A percentile compares a stretch with the other conserved stretches of the same genome.
Conservation (phyloP, 2,329 filamentous ascomycete genomes). For the Mycogone perniciosa region DNA sequence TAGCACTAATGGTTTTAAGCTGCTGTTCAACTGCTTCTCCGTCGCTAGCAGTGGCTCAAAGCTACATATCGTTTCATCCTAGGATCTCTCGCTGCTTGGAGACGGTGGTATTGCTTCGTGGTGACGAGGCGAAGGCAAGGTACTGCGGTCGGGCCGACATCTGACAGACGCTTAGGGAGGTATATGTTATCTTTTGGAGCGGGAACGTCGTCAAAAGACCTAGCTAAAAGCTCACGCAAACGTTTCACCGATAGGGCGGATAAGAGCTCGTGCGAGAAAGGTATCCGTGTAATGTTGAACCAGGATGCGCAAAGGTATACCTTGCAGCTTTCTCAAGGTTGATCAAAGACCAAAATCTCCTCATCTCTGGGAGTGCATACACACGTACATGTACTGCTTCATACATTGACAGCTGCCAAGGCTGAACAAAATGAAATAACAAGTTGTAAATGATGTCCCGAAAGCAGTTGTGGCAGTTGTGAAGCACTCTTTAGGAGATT, state of each 20-base stretch:
- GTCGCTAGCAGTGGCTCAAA: background rate
- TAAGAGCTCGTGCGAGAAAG: background rate
- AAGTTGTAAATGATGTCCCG: too few species aligned
- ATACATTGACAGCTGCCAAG: too few species aligned
- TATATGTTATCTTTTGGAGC: background rate
- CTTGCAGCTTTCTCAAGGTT: background rate
- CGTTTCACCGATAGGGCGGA: background rate
- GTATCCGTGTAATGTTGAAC: background rate
- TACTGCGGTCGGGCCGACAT: background rate
- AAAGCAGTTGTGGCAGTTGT: too few species aligned
- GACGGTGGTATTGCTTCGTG: background rate
- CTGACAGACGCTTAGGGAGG: background rate
- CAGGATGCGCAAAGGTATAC: background rate
- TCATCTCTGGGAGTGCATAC: background rate
- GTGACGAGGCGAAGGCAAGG: background rate
- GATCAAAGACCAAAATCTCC: background rate
- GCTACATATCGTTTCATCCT: background rate
- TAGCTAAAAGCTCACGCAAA: background rate
- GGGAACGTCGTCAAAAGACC: background rate
- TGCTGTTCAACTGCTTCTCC: background rate
- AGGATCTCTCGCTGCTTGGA: background rate
- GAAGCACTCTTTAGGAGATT: too few species aligned
- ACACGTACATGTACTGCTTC: too few species aligned
- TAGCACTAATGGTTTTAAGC: background rate
- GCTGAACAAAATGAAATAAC: too few species aligned